Base-by-base conservation (phyloP, 352 stramenopile species). In the Blastocystis sp. region DNA sequence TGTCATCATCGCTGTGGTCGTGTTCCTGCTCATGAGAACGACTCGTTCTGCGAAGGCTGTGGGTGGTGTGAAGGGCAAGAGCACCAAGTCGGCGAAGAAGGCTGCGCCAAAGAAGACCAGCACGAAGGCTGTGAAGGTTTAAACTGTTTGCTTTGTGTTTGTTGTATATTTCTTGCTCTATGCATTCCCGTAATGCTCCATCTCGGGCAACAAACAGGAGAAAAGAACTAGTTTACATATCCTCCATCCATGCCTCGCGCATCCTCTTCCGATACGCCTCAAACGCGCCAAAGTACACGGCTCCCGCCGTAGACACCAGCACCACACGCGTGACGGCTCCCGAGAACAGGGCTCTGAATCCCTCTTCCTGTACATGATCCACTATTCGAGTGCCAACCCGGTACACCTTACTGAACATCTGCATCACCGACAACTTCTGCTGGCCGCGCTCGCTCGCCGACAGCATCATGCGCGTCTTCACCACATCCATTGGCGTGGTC, bases 401-500 rank as follows among this genome's bases (percentile, higher is more conserved):
- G 54, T 77, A 87, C 3, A 87, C 54, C 65, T 77, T 77, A 43
- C 48, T 61, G 43, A 87, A 77, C 10, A 38, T 87, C 48, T 77
- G 62, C 24, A 77, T 61, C 1, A 76, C 77, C 6, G 77, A 76
- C n/a, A 63, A 38, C n/a, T 87, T 63, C 14, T n/a, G 19, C 38
- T 21, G 21, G n/a, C 71, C 63, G 19, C 52, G 45, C 28, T 87
- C 65, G n/a, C 57, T 63, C 19, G 77, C 77, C n/a, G 48, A 76
- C 11, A 87, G 43, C 77, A 87, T 87, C 77, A 87, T 87, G 38
- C 77, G 38, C n/a, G 77, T 87, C 45, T 87, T 87, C 17, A 87
- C 77, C 6, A 87, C 77, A 57, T 87, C 77, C 62, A 87, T 77
- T 19, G 77, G 77, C 6, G 77, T 87, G 17, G 77, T 87, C 21